Evolutionary conservation across 352 stramenopile genomes (phyloP).

Genomic region (Pythium sp.): DNA sequence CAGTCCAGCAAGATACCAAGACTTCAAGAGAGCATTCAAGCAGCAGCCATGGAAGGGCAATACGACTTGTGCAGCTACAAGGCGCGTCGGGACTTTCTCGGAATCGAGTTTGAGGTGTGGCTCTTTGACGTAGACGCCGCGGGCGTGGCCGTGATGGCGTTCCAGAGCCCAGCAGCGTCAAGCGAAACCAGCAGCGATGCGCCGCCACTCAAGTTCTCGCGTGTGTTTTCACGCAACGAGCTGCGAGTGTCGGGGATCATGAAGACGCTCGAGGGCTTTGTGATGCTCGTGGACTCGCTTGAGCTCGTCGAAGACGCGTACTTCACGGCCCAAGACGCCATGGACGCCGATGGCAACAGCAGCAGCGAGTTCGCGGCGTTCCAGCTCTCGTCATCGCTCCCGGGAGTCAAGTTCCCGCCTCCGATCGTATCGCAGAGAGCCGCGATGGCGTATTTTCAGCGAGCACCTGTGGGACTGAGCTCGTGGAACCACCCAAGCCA

Average conservation of each 20-base stretch:
- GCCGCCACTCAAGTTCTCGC: slow-evolving; percentile 57
- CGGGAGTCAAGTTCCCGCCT: slow-evolving; percentile 45
- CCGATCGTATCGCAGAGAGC: slow-evolving; percentile 57
- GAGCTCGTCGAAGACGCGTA: slow-evolving; percentile 67
- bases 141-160: slow-evolving; percentile 55
- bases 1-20: not conserved
- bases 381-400: slow-evolving; percentile 62
- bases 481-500: slow-evolving; percentile 52
- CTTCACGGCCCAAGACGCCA: slow-evolving; percentile 51
- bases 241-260: slow-evolving; percentile 42
- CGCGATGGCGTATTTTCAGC: slow-evolving; percentile 62
- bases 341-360: slow-evolving; percentile 11
- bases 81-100: slow-evolving; percentile 53
- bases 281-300: slow-evolving; percentile 57
- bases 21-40: not conserved
- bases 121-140: slow-evolving; percentile 73
- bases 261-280: slow-evolving; percentile 63
- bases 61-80: slow-evolving; percentile 65
- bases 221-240: slow-evolving; percentile 54
- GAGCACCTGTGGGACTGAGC: slow-evolving; percentile 43
- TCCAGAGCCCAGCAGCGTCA: slow-evolving; percentile 22
- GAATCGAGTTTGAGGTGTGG: slow-evolving; percentile 63
- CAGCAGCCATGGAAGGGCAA: slow-evolving; percentile 9
- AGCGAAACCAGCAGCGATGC: slow-evolving; percentile 23
- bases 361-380: slow-evolving; percentile 44